Conservation (phyloP, 2,329 filamentous ascomycete species). For the Cladophialophora exuberans region DNA sequence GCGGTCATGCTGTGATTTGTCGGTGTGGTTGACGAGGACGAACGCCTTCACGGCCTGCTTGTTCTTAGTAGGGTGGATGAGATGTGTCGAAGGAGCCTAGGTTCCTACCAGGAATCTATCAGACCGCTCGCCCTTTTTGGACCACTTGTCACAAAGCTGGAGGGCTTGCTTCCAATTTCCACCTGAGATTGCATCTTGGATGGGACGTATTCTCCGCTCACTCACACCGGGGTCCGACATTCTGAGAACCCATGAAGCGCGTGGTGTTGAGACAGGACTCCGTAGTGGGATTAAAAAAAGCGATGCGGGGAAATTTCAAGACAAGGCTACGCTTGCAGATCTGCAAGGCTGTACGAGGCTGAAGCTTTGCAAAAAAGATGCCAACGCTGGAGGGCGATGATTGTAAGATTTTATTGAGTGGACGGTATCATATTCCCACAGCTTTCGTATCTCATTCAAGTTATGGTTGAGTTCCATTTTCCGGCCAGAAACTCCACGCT, state of each 20-base stretch:
- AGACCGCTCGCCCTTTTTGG: conserved; percentile 58
- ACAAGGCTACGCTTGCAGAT: conserved; percentile 3
- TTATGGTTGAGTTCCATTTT: background rate
- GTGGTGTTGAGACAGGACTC: background rate
- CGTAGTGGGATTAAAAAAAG: background rate
- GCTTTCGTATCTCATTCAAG: background rate
- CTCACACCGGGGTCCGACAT: conserved; percentile 33
- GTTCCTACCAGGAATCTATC: conserved; percentile 34
- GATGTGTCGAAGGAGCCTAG: background rate
- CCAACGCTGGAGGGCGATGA: no score
- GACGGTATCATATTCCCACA: background rate
- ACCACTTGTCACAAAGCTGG: conserved; percentile 54
- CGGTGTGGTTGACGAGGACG: conserved; percentile 40
- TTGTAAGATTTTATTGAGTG: background rate
- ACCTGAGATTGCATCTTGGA: conserved; percentile 53
- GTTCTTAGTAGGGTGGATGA: conserved; percentile 6
- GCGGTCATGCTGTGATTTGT: conserved; percentile 46
- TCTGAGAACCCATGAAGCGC: conserved; percentile 3
- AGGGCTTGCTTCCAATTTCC: conserved; percentile 54
- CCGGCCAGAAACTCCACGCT: conserved; percentile 5
- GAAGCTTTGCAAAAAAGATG: background rate
- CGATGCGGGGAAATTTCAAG: conserved; percentile 22
- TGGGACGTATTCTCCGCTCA: conserved; percentile 49
- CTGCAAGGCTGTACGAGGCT: background rate
- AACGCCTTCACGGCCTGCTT: conserved; percentile 33